Evolutionary conservation across 768 basidiomycete species (phyloP).

Genomic region (Tylopilus vinaceipallidus): DNA sequence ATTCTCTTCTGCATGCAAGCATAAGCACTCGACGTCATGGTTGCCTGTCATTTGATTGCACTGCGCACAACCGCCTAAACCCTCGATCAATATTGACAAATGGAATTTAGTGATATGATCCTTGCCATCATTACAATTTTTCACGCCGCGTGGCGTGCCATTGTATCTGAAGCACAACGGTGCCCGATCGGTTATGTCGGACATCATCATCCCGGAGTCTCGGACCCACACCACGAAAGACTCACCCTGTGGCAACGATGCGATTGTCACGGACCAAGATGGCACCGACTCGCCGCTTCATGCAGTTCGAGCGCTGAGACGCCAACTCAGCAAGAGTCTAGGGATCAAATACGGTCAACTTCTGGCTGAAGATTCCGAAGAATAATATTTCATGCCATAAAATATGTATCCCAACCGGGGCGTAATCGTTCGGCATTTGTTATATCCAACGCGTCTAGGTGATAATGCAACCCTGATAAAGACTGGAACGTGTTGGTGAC

Average conservation of each 20-base stretch:
- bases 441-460: constrained; percentile 71
- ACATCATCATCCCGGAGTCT: neutral
- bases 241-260: constrained; percentile 75
- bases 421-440: constrained; percentile 72
- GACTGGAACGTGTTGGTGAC: constrained; percentile 64
- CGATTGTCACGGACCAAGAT: constrained; percentile 85
- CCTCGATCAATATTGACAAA: constrained; percentile 47
- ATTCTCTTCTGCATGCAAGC: constrained; percentile 97
- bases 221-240: constrained; percentile 4
- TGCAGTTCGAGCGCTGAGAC: constrained; percentile 89
- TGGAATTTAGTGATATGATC: neutral
- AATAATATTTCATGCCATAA: constrained; percentile 65
- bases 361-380: neutral
- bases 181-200: constrained; percentile 2
- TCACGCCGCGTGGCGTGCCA: constrained; percentile 88
- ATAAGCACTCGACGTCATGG: constrained; percentile 76
- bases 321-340: constrained; percentile 89
- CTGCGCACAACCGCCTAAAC: constrained; percentile 82
- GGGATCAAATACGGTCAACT: constrained; percentile 6
- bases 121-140: constrained; percentile 65
- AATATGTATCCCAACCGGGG: constrained; percentile 94
- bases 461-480: constrained; percentile 49
- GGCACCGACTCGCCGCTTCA: constrained; percentile 96
- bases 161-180: constrained; percentile 84
- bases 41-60: constrained; percentile 61